These are phyloP conservation scores for Colletotrichum orchidophilum DNA, from an alignment of 2,329 filamentous ascomycete species.

Conservation along the genomic window DNA sequence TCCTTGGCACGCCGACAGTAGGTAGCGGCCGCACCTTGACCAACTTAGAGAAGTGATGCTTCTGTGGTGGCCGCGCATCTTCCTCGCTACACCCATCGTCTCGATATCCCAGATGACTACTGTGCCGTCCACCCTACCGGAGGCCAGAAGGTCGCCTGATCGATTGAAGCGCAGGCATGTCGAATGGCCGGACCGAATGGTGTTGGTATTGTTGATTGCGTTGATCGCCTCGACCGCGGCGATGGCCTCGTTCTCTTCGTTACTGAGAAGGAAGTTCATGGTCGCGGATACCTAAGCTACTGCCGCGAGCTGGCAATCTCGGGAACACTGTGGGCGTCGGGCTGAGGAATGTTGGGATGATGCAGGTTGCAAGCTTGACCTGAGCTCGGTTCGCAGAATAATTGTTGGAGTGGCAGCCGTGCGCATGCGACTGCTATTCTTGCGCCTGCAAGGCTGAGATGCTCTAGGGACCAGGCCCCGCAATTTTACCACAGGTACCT, in stretches of 20 bases:
- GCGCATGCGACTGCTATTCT: constrained; percentile 6
- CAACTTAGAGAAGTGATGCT: constrained; percentile 96
- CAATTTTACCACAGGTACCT: background rate
- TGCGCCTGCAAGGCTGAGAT: constrained; percentile 46
- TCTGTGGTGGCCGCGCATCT: constrained; percentile 90
- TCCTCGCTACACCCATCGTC: constrained; percentile 95
- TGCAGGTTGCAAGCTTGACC: background rate
- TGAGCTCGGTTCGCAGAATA: constrained; percentile 5
- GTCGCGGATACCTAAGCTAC: background rate
- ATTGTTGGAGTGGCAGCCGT: constrained; percentile 15
- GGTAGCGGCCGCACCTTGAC: constrained; percentile 90
- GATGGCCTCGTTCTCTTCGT: constrained; percentile 50
- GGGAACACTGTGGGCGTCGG: background rate
- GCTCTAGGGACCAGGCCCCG: constrained; percentile 3
- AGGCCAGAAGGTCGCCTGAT: constrained; percentile 92
- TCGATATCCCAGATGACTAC: constrained; percentile 97
- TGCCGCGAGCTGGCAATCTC: background rate
- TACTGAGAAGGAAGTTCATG: constrained; percentile 70
- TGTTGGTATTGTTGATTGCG: constrained; percentile 76
- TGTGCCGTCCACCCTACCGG: constrained; percentile 91
- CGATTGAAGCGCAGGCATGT: constrained; percentile 87
- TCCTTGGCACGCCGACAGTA: constrained; percentile 92
- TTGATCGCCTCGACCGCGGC: constrained; percentile 35
- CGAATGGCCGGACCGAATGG: constrained; percentile 77
- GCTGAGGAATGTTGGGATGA: background rate